phyloP scores from a whole-genome alignment of 202 grass and related monocot species.

The Dendrocalamus latiflorus region DNA sequence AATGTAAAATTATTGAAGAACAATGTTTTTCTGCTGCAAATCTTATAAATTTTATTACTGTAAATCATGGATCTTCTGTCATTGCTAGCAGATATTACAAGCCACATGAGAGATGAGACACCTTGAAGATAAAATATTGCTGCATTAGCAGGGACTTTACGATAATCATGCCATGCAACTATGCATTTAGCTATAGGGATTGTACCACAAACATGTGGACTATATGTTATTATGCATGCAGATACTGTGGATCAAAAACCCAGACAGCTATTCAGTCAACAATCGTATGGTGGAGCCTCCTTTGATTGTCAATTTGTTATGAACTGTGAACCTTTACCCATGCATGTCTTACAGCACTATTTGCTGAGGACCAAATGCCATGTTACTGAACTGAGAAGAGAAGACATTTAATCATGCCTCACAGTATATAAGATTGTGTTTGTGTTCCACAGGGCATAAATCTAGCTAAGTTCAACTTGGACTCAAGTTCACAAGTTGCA shows the following conservation, averaged over 20 bases:
- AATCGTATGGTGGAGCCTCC: neutral
- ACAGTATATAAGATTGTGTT: neutral
- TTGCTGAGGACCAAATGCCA: neutral
- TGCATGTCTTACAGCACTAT: neutral
- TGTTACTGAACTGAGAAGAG: neutral
- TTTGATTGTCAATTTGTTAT: neutral
- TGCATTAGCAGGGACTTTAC: neutral
- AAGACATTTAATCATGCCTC: neutral
- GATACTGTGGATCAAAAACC: neutral
- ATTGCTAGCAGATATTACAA: neutral
- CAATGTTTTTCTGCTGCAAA: neutral
- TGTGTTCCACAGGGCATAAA: neutral
- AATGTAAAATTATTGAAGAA: neutral
- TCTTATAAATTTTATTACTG: neutral
- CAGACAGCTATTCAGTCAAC: neutral
- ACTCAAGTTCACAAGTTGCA: neutral
- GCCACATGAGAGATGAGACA: neutral
- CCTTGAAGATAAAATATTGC: neutral
- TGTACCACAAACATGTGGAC: neutral
- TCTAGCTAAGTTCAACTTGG: neutral
- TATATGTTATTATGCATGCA: neutral
- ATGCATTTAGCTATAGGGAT: neutral
- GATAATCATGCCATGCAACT: neutral
- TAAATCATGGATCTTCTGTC: neutral
- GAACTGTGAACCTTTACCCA: neutral